Conservation (phyloP, 768 basidiomycete genomes). For the Gelatoporia subvermispora region DNA sequence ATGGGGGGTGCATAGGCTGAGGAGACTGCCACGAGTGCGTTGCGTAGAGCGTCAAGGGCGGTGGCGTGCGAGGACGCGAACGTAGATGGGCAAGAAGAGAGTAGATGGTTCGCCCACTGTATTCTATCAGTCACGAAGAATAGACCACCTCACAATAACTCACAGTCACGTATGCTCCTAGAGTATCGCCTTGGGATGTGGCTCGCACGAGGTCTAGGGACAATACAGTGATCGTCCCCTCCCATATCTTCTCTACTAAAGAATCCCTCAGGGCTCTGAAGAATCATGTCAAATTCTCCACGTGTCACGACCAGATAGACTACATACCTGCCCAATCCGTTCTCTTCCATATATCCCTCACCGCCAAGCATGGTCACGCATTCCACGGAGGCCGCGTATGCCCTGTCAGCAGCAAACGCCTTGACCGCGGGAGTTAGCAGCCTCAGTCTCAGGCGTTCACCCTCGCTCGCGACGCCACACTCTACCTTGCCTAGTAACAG, state of each 20-base stretch:
- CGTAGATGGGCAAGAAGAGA: conserved; percentile 37
- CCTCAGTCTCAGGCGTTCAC: conserved; percentile 50
- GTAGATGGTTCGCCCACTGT: conserved; percentile 49
- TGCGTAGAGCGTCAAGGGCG: conserved; percentile 24
- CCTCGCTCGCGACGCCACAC: conserved; percentile 42
- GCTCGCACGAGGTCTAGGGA: conserved; percentile 63
- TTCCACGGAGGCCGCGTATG: conserved; percentile 61
- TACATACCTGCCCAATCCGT: conserved; percentile 52
- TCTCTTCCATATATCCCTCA: conserved; percentile 83
- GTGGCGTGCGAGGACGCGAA: conserved; percentile 25
- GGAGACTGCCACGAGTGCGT: conserved; percentile 36
- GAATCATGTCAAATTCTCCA: too few species aligned
- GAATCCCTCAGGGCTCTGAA: conserved; percentile 40
- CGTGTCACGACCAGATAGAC: neutral
- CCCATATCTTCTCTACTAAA: conserved; percentile 81
- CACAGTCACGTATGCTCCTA: conserved; percentile 49
- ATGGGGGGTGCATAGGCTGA: conserved; percentile 37
- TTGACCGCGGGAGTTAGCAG: conserved; percentile 68
- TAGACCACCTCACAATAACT: conserved; percentile 14
- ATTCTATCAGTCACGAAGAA: neutral
- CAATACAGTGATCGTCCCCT: conserved; percentile 67
- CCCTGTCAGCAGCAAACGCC: conserved; percentile 64
- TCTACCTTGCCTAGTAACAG: conserved; percentile 58
- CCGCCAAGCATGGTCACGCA: conserved; percentile 73
- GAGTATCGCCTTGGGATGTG: conserved; percentile 36